Base-by-base conservation (phyloP, 768 basidiomycete species). In the Russula ochroleuca region DNA sequence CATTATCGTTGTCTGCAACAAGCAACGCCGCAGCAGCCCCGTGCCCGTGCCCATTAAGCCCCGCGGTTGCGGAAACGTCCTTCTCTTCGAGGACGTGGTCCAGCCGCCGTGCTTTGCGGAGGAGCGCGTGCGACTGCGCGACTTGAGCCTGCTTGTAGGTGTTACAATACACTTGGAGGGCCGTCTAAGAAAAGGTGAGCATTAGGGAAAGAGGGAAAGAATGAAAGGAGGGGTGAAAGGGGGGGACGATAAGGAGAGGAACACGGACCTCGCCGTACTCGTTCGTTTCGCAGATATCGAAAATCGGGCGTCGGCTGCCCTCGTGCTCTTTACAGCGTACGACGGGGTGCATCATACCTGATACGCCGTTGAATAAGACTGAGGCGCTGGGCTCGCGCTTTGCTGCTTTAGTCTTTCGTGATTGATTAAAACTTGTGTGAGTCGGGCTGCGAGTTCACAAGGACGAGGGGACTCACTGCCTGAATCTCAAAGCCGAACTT, bases 401-500 rank as follows among this genome's bases (percentile, higher is more conserved):
- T 64, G 84, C 88, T 57, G 83, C 83, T 75, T 93, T 93, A 13
- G 90, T 85, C 92, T 94, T 51, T 70, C 15, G 21, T 15, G 23
- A 10, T 43, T 33, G 45, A 21, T 47, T 13, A 10, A 9, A 8
- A 0, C 5, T 33, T 33, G 14, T 3, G 33, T 54, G 17, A 19
- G 43, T 40, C 21, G 7, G 19, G 35, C 11, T 25, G 35, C 15
- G 31, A 45, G 25, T 9, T 38, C 61, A 43, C n/a, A 40, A 43
- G 60, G 13, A 49, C 68, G 55, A 61, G 19, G n/a, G 1, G 9
- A 75, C 87, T 71, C 68, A 90, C 93, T 40, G 87, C 82, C 69
- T 88, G 88, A 45, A 98, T 83, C 76, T 98, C 95, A 74, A 99
- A 97, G 33, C 92, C 94, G 68, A 98, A 94, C 68, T 80, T 87